These are phyloP conservation scores for Rossbeevera mucosa DNA, from an alignment of 768 basidiomycete species.

Conservation along the genomic window DNA sequence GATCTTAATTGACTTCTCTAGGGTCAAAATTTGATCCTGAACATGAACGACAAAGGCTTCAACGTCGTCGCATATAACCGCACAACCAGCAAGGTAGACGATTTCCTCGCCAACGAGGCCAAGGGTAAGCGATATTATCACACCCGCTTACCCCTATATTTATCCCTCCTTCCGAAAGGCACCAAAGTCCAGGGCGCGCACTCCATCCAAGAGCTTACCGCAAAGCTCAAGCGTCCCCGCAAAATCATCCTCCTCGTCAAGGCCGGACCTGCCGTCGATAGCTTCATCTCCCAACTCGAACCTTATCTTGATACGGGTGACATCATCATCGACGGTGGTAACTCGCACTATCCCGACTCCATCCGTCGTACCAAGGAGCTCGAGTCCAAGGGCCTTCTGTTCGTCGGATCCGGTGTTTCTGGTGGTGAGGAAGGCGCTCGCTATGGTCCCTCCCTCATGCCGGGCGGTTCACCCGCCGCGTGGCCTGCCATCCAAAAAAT, in stretches of 20 bases:
- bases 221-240: constrained; percentile 92
- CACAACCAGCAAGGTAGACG: constrained; percentile 92
- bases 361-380: constrained; percentile 92
- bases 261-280: constrained; percentile 93
- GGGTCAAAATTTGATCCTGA: constrained; percentile 96
- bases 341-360: constrained; percentile 98
- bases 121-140: constrained; percentile 66
- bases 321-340: constrained; percentile 99
- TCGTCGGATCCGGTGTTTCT: constrained; percentile 98
- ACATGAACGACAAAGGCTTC: constrained; percentile 99
- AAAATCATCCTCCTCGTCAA: constrained; percentile 99
- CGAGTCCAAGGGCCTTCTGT: constrained; percentile 91
- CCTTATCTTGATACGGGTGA: constrained; percentile 93
- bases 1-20: constrained; percentile 27
- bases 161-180: constrained; percentile 46
- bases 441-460: constrained; percentile 97
- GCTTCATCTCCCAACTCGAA: constrained; percentile 85
- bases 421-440: constrained; percentile 99
- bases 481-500: constrained; percentile 98
- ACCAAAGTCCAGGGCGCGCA: constrained; percentile 95
- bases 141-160: constrained; percentile 19
- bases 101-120: constrained; percentile 94
- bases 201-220: constrained; percentile 83
- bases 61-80: constrained; percentile 97
- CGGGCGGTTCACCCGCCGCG: constrained; percentile 89